A percentile compares a stretch with the other conserved stretches of the same genome.
phyloP scores from a whole-genome alignment of 139 green algal genomes.

The Astrephomene gubernaculifera region DNA sequence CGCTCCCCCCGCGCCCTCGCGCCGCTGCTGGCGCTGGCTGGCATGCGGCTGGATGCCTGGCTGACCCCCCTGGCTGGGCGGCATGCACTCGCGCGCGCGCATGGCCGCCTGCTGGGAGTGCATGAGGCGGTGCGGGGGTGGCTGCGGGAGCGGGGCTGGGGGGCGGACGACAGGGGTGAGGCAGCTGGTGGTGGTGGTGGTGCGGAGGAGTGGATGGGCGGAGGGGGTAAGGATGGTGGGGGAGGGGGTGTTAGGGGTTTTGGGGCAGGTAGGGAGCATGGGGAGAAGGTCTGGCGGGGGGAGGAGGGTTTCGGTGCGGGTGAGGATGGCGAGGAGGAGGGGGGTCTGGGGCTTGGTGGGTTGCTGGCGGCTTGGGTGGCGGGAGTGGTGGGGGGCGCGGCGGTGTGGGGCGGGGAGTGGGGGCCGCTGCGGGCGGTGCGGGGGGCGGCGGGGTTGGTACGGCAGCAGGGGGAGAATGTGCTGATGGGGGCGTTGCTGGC shows the following conservation, averaged over 20 bases:
- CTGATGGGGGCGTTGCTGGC: slow-evolving; percentile 34
- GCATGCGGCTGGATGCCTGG: slow-evolving; percentile 37
- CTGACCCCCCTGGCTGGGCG: slow-evolving; percentile 1
- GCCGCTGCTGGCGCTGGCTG: slow-evolving; percentile 34
- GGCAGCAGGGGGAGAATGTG: slow-evolving; percentile 52
- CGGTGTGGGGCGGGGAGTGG: too few relatives aligned
- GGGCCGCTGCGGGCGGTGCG: too few relatives aligned
- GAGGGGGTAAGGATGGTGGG: neutral
- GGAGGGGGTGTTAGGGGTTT: neutral
- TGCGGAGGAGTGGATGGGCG: neutral
- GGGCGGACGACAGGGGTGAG: too few relatives aligned
- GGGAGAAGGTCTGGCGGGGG: neutral
- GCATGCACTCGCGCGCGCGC: neutral
- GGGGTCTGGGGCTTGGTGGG: neutral
- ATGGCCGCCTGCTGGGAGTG: neutral
- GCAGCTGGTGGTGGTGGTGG: neutral
- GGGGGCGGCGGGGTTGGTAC: slow-evolving; percentile 15
- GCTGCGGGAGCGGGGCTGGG: neutral
- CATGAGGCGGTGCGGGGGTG: neutral
- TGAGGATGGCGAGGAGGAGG: neutral
- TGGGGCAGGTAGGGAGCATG: neutral
- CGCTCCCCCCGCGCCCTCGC: slow-evolving; percentile 9
- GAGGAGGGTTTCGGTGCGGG: neutral
- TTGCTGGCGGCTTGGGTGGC: neutral
- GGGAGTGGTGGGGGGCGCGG: neutral